These are phyloP conservation scores for Triangularia verruculosa DNA, from an alignment of 2,329 filamentous ascomycete genomes.

Conservation along the genomic window DNA sequence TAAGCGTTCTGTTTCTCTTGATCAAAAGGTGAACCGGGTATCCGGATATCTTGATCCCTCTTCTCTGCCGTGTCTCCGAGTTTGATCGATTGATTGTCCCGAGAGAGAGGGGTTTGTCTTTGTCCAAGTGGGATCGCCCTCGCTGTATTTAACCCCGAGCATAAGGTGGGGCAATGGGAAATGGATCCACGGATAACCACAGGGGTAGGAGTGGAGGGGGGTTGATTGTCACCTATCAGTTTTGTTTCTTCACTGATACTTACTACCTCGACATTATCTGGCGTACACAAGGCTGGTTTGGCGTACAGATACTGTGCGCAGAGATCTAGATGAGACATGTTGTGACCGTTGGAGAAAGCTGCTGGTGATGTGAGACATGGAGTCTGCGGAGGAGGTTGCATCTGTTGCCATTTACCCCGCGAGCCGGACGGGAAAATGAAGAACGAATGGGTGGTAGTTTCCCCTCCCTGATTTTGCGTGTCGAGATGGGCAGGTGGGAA, in stretches of 20 bases:
- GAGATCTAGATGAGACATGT: background rate
- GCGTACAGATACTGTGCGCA: too few species aligned
- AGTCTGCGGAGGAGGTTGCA: background rate
- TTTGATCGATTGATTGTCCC: background rate
- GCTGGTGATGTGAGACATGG: background rate
- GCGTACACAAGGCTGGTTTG: too few species aligned
- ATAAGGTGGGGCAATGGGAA: slow-evolving; percentile 1
- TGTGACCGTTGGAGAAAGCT: background rate
- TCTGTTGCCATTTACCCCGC: slow-evolving; percentile 9
- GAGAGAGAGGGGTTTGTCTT: background rate
- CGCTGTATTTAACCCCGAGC: slow-evolving; percentile 34
- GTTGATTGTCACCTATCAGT: background rate
- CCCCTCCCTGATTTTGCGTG: background rate
- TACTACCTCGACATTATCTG: too few species aligned
- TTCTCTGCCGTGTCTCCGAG: background rate
- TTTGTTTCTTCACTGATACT: background rate
- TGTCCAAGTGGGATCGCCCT: slow-evolving; percentile 18
- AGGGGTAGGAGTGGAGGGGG: background rate
- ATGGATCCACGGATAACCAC: background rate
- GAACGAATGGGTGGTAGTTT: background rate
- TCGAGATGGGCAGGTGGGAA: background rate
- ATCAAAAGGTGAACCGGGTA: background rate
- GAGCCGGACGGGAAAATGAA: background rate
- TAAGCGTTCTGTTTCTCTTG: background rate
- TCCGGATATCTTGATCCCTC: background rate